A percentile compares a stretch with the other conserved stretches of the same genome.
These are phyloP conservation scores for Ogataea hybrid DNA, from an alignment of 1,139 yeast genomes.

Conservation along the genomic window DNA sequence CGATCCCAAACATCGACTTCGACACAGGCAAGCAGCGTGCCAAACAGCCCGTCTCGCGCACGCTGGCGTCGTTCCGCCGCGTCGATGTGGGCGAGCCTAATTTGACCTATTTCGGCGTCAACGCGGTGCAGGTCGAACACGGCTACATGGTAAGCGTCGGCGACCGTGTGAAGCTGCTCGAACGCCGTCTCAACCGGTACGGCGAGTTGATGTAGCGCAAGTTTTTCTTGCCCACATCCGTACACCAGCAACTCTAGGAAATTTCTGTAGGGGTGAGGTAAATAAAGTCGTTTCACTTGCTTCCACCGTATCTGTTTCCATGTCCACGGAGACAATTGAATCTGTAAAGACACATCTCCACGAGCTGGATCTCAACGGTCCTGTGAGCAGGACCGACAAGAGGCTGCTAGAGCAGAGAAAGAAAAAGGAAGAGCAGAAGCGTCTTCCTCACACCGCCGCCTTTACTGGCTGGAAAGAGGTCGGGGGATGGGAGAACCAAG, in stretches of 20 bases:
- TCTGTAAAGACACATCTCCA: constrained; percentile 7
- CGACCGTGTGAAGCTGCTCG: constrained; percentile 17
- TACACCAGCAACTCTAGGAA: constrained; percentile 12
- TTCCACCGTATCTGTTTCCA: not conserved
- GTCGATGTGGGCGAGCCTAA: constrained; percentile 20
- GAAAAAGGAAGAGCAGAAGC: constrained; percentile 38
- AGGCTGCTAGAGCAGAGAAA: constrained; percentile 29
- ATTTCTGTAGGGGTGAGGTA: constrained; percentile 7
- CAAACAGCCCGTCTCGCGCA: constrained; percentile 12
- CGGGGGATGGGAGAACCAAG: constrained; percentile 78
- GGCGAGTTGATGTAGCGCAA: constrained; percentile 9
- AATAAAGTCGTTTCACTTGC: constrained; percentile 13
- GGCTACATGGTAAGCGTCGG: constrained; percentile 18
- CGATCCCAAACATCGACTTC: constrained; percentile 24
- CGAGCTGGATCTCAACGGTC: constrained; percentile 22
- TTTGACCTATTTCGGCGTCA: constrained; percentile 20
- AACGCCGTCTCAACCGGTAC: constrained; percentile 21
- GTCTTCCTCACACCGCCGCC: constrained; percentile 60
- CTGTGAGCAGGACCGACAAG: constrained; percentile 28
- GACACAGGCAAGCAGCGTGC: constrained; percentile 14
- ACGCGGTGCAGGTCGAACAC: constrained; percentile 18
- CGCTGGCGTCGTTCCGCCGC: constrained; percentile 21
- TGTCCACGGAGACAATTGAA: constrained; percentile 6
- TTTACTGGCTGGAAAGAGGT: constrained; percentile 94
- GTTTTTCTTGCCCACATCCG: not conserved